Evolutionary conservation across 768 basidiomycete species (phyloP).

Genomic region (Boletus eberwhitei): DNA sequence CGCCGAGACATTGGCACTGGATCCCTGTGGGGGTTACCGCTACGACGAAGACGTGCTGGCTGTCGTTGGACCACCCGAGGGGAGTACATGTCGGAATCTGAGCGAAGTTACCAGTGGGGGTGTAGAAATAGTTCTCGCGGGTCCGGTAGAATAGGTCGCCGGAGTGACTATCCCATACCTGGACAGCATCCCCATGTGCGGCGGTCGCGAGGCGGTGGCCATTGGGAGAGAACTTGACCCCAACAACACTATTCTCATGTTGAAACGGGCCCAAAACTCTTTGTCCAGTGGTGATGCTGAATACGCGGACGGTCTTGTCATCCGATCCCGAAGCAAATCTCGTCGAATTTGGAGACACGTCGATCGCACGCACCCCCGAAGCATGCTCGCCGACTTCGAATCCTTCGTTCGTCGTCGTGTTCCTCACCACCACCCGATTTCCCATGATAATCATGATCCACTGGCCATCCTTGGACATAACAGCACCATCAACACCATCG

Average conservation of each 20-base stretch:
- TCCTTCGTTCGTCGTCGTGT: constrained; percentile 1
- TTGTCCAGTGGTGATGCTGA: constrained; percentile 3
- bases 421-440: constrained; percentile 1
- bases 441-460: constrained; percentile 5
- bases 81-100: not conserved
- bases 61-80: not conserved
- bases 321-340: constrained; percentile 7
- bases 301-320: constrained; percentile 4
- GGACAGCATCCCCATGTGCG: not conserved
- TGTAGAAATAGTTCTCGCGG: no score
- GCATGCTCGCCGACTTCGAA: not conserved
- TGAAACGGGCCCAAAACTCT: not conserved
- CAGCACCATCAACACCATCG: not conserved
- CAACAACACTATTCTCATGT: not conserved
- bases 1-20: no score
- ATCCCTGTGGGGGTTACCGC: rapidly evolving
- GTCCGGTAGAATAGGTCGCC: no score
- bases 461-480: constrained; percentile 7
- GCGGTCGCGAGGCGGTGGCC: not conserved
- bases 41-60: not conserved
- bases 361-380: constrained; percentile 1
- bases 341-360: constrained; percentile 12
- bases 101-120: no score
- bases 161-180: no score
- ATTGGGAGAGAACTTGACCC: constrained; percentile 5